Base-by-base conservation (phyloP, 2,329 filamentous ascomycete genomes). In the Chaetomiaceae sp. region DNA sequence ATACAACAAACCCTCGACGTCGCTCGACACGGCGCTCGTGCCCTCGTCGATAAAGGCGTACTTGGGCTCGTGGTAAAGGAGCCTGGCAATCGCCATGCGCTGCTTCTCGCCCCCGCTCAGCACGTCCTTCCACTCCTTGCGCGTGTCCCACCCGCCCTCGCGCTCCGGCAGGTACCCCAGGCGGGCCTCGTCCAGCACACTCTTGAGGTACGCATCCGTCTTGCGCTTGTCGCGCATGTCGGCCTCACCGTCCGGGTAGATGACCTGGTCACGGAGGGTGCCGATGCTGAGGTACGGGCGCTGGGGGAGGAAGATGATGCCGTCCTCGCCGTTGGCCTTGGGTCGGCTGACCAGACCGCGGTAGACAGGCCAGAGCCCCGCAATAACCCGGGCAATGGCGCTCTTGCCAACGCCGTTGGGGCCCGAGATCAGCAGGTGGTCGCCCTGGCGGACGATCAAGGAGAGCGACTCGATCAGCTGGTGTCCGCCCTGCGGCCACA, bases 121-220 rank as follows among this genome's bases (percentile, higher is more conserved):
- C 4, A 99, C 90, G 63, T 97, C 92, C 72, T 97, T 96, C 94
- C 94, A 99, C 67, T 96, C 91, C 71, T 99, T 97, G 53, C 90
- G 82, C 4, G 90, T 94, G 66, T 99, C 90, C 91, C 91, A 97
- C 14, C 94, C 94, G 36, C 94, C 94, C 75, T 99, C 94, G 15
- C 94, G 84, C 45, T 91, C 84, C 1, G 90, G 89, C 1, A 99
- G 79, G 69, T 99, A 97, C 4, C 91, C 92, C 0, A 99, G 78
- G 53, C 83, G 83, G 0, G 91, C 91, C 47, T 89, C 87, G 53
- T 96, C 89, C 3, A 99, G 79, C 3, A 95, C 82, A 23, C 77
- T 77, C 66, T 86, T 82, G 19, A 99, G 79, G 60, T 95, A 88
- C 29, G 82, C 76, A 67, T 99, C 94, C 3, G 81, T 83, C 63